Conservation (phyloP, 805 yeast species). For the Teunomyces kruisii region DNA sequence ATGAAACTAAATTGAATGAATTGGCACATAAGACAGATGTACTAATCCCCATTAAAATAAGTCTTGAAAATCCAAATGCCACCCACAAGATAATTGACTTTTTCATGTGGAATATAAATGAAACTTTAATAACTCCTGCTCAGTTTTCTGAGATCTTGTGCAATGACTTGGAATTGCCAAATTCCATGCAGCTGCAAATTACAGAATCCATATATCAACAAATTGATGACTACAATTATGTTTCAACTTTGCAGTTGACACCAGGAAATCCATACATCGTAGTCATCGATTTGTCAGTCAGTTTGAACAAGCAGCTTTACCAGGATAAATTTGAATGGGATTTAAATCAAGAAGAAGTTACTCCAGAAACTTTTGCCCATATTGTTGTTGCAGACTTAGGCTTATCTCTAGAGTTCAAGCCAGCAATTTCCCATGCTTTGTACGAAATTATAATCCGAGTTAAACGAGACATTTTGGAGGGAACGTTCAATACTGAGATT, state of each 20-base stretch:
- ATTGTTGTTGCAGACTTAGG: slow-evolving; percentile 85
- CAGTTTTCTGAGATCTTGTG: slow-evolving; percentile 74
- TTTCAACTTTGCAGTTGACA: slow-evolving; percentile 67
- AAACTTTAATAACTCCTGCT: slow-evolving; percentile 66
- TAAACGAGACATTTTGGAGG: slow-evolving; percentile 79
- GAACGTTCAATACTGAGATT: slow-evolving; percentile 40
- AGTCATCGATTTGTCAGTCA: slow-evolving; percentile 76
- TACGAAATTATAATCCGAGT: slow-evolving; percentile 76
- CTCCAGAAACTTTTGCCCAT: slow-evolving; percentile 84
- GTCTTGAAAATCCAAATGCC: slow-evolving; percentile 57
- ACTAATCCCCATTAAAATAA: slow-evolving; percentile 66
- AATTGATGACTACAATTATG: slow-evolving; percentile 68
- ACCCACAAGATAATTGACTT: slow-evolving; percentile 55
- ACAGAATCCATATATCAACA: slow-evolving; percentile 75
- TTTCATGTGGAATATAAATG: slow-evolving; percentile 73
- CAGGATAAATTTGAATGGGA: slow-evolving; percentile 98
- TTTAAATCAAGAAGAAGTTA: slow-evolving; percentile 48
- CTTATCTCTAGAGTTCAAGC: slow-evolving; percentile 76
- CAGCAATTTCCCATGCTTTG: slow-evolving; percentile 84
- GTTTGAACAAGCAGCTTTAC: slow-evolving; percentile 75
- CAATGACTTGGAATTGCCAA: slow-evolving; percentile 80
- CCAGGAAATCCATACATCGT: slow-evolving; percentile 45
- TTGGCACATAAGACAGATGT: slow-evolving; percentile 38
- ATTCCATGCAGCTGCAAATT: slow-evolving; percentile 59
- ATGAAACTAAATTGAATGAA: slow-evolving; percentile 19